Conservation (phyloP, 805 yeast species). For the Pichia ethanolica region DNA sequence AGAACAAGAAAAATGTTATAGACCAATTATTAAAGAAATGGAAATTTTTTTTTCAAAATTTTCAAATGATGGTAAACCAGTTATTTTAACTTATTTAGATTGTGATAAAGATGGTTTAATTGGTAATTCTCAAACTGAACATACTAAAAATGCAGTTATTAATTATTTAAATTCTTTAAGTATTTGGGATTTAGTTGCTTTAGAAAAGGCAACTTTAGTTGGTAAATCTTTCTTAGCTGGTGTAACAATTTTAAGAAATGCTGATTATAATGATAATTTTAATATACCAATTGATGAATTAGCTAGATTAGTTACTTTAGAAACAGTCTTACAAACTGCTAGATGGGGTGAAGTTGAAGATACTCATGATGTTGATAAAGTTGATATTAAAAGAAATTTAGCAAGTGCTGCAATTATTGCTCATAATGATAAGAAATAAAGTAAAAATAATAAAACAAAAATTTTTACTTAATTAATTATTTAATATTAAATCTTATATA, state of each 20-base stretch:
- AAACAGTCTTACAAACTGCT: conserved; percentile 74
- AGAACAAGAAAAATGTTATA: conserved; percentile 71
- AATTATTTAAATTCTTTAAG: conserved; percentile 59
- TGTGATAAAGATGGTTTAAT: conserved; percentile 74
- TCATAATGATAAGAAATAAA: conserved; percentile 3
- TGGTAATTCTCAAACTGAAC: conserved; percentile 66
- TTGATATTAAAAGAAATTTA: conserved; percentile 75
- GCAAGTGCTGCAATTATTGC: conserved; percentile 68
- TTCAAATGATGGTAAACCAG: conserved; percentile 22
- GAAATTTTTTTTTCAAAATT: conserved; percentile 48
- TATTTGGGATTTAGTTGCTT: conserved; percentile 74
- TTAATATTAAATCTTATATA: no score
- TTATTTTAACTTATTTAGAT: conserved; percentile 57
- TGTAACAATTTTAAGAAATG: conserved; percentile 51
- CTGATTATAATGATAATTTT: conserved; percentile 19
- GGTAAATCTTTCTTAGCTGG: conserved; percentile 87
- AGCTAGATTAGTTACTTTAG: conserved; percentile 72
- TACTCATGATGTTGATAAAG: conserved; percentile 95
- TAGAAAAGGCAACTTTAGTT: conserved; percentile 82
- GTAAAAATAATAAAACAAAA: no score
- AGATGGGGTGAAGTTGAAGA: conserved; percentile 99
- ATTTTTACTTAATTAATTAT: no score
- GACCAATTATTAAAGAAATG: conserved; percentile 64
- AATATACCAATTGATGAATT: conserved; percentile 56
- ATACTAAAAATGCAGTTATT: conserved; percentile 52